Conservation (phyloP, 495 filamentous ascomycete genomes). For the Aspergillus egyptiacus region DNA sequence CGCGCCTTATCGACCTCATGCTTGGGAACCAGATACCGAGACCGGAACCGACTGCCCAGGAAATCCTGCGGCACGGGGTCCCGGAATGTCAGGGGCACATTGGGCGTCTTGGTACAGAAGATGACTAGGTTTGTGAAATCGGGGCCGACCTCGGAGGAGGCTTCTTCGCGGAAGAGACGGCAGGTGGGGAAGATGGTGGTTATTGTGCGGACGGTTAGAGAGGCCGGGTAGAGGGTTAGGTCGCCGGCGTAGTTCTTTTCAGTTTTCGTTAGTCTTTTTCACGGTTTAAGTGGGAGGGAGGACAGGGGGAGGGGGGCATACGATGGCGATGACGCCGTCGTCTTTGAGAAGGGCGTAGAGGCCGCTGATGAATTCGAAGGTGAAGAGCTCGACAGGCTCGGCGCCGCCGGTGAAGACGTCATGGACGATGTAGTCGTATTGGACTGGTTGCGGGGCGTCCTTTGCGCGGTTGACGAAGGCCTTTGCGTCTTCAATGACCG, state of each 20-base stretch:
- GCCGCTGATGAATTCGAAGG: slow-evolving; percentile 67
- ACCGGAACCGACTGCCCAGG: slow-evolving; percentile 62
- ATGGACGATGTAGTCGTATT: slow-evolving; percentile 89
- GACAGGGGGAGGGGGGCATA: slow-evolving; percentile 37
- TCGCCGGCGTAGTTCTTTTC: slow-evolving; percentile 94
- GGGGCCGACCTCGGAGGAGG: slow-evolving; percentile 40
- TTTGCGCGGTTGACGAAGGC: slow-evolving; percentile 57
- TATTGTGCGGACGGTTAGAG: slow-evolving; percentile 68
- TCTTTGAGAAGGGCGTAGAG: slow-evolving; percentile 64
- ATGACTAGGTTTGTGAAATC: slow-evolving; percentile 92
- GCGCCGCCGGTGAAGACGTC: slow-evolving; percentile 98
- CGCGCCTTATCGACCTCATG: slow-evolving; percentile 59
- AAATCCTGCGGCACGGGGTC: slow-evolving; percentile 59
- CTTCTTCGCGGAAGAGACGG: slow-evolving; percentile 77
- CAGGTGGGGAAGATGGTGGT: slow-evolving; percentile 66
- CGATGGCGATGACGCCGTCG: slow-evolving; percentile 83
- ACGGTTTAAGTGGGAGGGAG: not conserved
- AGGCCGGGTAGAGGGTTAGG: slow-evolving; percentile 62
- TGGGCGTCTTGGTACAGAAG: slow-evolving; percentile 45
- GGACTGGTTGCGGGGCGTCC: slow-evolving; percentile 34
- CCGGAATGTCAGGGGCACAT: slow-evolving; percentile 56
- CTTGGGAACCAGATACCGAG: slow-evolving; percentile 63
- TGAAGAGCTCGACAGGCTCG: slow-evolving; percentile 84
- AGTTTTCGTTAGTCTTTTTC: slow-evolving; percentile 10
- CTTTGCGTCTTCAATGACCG: slow-evolving; percentile 76